Percentiles rank a stretch among this genome's conserved stretches.
Conservation (phyloP, 2,329 filamentous ascomycete species). For the Ascochyta rabiei region DNA sequence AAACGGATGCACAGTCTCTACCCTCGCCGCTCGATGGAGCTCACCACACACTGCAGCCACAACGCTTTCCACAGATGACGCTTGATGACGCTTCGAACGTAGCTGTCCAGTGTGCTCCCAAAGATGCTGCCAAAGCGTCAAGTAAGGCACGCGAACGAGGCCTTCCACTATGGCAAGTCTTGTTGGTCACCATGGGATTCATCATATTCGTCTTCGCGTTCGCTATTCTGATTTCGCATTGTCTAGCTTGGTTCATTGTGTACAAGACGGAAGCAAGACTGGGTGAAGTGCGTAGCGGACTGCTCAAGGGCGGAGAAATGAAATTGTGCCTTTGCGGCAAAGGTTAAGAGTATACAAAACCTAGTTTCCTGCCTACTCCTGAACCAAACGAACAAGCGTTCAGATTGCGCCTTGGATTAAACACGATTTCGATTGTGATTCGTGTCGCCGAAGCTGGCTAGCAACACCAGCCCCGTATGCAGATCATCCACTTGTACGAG, state of each 20-base stretch:
- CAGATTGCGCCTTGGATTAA: not conserved
- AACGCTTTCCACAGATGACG: not conserved
- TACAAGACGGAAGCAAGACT: slow-evolving; percentile 38
- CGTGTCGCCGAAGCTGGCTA: not conserved
- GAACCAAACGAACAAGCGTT: not conserved
- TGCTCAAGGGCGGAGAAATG: slow-evolving; percentile 40
- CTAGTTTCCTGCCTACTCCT: not conserved
- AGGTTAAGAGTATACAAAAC: not conserved
- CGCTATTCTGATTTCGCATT: slow-evolving; percentile 34
- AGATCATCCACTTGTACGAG: slow-evolving; percentile 1
- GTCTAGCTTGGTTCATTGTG: slow-evolving; percentile 36
- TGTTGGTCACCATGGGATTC: slow-evolving; percentile 14
- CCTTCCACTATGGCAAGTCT: not conserved
- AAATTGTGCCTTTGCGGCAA: slow-evolving; percentile 37
- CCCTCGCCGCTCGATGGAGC: slow-evolving; percentile 10
- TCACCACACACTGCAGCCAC: not conserved
- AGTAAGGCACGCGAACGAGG: not conserved
- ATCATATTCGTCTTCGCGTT: slow-evolving; percentile 26
- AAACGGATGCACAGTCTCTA: not conserved
- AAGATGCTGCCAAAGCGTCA: not conserved
- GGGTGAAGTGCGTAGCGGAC: slow-evolving; percentile 28
- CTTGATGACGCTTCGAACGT: not conserved
- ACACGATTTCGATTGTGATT: not conserved
- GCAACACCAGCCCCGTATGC: slow-evolving; percentile 3
- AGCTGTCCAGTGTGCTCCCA: not conserved